Evolutionary conservation across 1,284 basidiomycete species (phyloP), one percentile per base, ranked within the genome.

Genomic region (Boletus nobilissimus): DNA sequence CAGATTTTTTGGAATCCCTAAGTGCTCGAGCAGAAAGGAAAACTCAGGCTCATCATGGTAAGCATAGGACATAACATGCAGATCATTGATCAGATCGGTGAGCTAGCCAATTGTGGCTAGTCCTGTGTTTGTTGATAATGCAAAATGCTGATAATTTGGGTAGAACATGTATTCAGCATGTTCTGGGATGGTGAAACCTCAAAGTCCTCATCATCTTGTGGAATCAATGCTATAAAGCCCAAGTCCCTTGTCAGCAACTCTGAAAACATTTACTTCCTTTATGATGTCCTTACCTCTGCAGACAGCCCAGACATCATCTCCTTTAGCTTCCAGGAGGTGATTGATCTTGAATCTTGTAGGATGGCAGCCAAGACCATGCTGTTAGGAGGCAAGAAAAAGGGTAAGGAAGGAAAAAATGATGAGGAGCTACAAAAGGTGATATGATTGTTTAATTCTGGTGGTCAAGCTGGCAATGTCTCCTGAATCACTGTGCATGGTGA

Each of bases 251-350:
- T 86, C 0, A 91, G 91, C 18, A 88, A 89, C 32, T 82, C 89
- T 3, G 92, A 92, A 40, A 97, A 97, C 82, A 85, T 91, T 65
- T 90, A 89, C 73, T 96, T 98, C 87, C 87, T 98, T 19, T 88
- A 91, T 29, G 90, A 96, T 62, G 92, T 92, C 10, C 88, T 98
- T 29, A 87, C 86, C 6, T 94, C 93, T 78, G 92, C 94, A 39
- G 91, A 94, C 36, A 86, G 89, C 16, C 96, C 97, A 0, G 97
- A 99, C 81, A 93, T 99, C 80, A 94, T 99, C 81, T 92, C 93
- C 5, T 98, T 99, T 84, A 97, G 97, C 3, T 95, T 99, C 84
- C 98, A 99, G 85, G 98, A 99, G 87, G 91, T 99, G 60, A 96
- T 99, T 78, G 97, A 99, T 84, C 91, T 99, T 22, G 97, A 99